Conservation (phyloP, 345 rosid genomes). For the Geranium brycei region DNA sequence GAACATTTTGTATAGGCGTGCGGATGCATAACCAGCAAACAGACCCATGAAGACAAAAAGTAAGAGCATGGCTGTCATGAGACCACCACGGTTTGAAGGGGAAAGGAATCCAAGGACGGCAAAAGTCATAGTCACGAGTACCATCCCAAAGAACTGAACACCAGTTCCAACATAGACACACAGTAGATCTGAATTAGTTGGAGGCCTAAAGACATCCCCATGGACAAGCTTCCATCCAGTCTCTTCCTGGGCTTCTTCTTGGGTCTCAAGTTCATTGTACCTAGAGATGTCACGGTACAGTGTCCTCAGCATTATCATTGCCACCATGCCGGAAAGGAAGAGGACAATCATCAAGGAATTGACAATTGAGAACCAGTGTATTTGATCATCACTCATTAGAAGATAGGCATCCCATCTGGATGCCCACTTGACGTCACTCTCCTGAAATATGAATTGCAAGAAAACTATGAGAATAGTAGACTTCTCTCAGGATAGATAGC, state of each 20-base stretch:
- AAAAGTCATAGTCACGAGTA: constrained; percentile 76
- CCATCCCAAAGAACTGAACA: constrained; percentile 81
- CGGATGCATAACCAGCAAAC: constrained; percentile 61
- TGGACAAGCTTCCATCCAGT: constrained; percentile 93
- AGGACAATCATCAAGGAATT: constrained; percentile 91
- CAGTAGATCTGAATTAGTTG: constrained; percentile 53
- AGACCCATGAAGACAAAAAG: constrained; percentile 95
- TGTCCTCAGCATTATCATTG: constrained; percentile 91
- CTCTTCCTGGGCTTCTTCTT: constrained; percentile 90
- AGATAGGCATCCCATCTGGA: constrained; percentile 95
- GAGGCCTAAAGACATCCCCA: constrained; percentile 87
- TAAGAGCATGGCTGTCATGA: constrained; percentile 82
- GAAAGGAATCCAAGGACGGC: constrained; percentile 86
- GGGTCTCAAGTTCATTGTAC: constrained; percentile 90
- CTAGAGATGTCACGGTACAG: constrained; percentile 84
- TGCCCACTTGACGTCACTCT: constrained; percentile 89
- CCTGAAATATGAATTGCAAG: constrained; percentile 26
- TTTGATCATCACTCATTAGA: constrained; percentile 85
- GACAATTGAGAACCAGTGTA: constrained; percentile 89
- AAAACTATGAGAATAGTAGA: neutral
- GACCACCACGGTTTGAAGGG: constrained; percentile 83
- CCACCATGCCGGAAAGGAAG: constrained; percentile 95
- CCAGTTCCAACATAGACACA: constrained; percentile 87
- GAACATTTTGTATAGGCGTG: constrained; percentile 73
- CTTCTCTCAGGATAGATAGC: no score